A percentile compares a stretch with the other conserved stretches of the same genome.
These are phyloP conservation scores for Allantophomopsis cytisporea DNA, from an alignment of 2,329 filamentous ascomycete species.

Conservation along the genomic window DNA sequence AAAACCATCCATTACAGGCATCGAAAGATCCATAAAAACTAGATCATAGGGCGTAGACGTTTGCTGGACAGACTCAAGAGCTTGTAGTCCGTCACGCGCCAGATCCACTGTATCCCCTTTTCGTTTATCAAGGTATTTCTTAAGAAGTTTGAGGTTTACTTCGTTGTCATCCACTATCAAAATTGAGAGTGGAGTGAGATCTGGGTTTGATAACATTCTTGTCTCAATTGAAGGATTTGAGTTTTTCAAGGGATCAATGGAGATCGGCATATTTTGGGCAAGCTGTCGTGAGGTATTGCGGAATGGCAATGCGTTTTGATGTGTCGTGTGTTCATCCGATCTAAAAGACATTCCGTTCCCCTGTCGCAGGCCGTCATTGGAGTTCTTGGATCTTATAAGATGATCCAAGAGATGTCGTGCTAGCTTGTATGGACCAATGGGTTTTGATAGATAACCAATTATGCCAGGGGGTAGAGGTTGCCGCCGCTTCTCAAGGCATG, in stretches of 20 bases:
- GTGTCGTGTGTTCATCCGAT: no score
- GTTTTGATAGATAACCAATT: not conserved
- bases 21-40: constrained; percentile 30
- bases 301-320: no score
- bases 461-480: no score
- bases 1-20: constrained; percentile 38
- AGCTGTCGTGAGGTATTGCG: no score
- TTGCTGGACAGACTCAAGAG: constrained; percentile 20
- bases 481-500: constrained; percentile 13
- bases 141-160: constrained; percentile 20
- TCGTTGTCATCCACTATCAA: constrained; percentile 25
- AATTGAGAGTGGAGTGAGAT: constrained; percentile 3
- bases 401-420: not conserved
- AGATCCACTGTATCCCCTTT: constrained; percentile 19
- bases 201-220: no score
- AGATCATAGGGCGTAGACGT: constrained; percentile 8
- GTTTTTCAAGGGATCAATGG: no score
- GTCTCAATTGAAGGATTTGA: no score
- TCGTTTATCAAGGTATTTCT: constrained; percentile 9
- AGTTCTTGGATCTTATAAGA: no score
- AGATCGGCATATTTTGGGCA: no score
- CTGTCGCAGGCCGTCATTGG: no score
- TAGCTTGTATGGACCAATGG: not conserved
- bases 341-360: no score
- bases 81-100: constrained; percentile 27